Evolutionary conservation across 139 green algal genomes (phyloP).

Genomic region (Chlamydomonas incerta): DNA sequence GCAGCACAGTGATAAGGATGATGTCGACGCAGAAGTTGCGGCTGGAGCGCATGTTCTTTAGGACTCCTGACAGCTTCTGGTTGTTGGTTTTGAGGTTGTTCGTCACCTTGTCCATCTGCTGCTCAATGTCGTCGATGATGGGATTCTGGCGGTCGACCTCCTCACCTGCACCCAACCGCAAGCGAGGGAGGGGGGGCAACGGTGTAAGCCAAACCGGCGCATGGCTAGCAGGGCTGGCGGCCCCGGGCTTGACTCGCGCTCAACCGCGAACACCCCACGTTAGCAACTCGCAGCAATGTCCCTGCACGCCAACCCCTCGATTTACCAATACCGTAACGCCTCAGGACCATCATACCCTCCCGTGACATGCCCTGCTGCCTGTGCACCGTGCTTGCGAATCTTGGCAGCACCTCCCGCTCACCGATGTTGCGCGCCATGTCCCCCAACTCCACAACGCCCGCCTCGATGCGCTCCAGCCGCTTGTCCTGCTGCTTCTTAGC

Average conservation of each 20-base stretch:
- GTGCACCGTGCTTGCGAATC: too few species aligned
- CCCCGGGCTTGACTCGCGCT: too few species aligned
- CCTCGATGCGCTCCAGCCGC: constrained; percentile 81
- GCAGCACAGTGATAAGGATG: constrained; percentile 84
- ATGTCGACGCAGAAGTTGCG: constrained; percentile 92
- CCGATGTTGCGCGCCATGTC: constrained; percentile 82
- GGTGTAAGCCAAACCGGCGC: too few species aligned
- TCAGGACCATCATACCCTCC: too few species aligned
- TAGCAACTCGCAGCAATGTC: too few species aligned
- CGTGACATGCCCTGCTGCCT: too few species aligned
- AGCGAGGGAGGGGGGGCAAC: too few species aligned
- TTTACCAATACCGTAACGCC: too few species aligned
- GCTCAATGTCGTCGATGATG: constrained; percentile 82
- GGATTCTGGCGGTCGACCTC: constrained; percentile 85
- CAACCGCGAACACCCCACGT: too few species aligned
- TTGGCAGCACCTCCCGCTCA: neutral
- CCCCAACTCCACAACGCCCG: constrained; percentile 75
- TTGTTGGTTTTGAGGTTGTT: constrained; percentile 86
- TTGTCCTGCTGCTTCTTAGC: constrained; percentile 78
- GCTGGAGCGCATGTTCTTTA: constrained; percentile 80
- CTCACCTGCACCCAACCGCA: neutral
- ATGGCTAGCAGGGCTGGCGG: too few species aligned
- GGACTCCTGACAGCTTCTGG: constrained; percentile 80
- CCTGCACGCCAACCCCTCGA: too few species aligned
- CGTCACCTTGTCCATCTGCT: constrained; percentile 82